Base-by-base conservation (phyloP, 83 land plant genomes). In the Isoetes engelmannii region DNA sequence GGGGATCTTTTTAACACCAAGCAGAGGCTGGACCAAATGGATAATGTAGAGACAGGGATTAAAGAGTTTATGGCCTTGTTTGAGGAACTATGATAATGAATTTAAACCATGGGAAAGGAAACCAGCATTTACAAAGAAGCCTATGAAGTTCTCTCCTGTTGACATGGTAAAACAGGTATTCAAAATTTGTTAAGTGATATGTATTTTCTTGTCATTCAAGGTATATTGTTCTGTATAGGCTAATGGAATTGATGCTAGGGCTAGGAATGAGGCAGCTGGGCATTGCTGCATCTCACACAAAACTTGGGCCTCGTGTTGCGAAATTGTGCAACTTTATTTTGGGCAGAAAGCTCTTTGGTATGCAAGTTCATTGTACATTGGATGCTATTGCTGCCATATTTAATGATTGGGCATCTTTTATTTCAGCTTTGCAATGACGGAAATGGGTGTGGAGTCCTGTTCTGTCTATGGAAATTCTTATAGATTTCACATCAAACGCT, bases 101-200 rank as follows among this genome's bases (percentile, higher is more conserved):
- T 89, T 89, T 65, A 87, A 86, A 67, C 87, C 86, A 44, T 89
- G 93, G 93, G 87, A 86, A 50, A 75, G 90, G 10, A 84, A 89
- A 74, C 86, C 82, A 77, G 82, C 71, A 70, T 76, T 89, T 43
- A 28, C 64, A 21, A 89, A 89, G 81, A 80, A 84, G 75, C 75
- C 48, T 5, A 42, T 48, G 17, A 84, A 82, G 63, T 86, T 86
- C 62, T 82, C 44, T 59, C 93, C 93, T 1, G 63, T 89, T 41
- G 90, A 89, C 68, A 82, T 86, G 84, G 93, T 89, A 75, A 6
- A 48, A 6, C 9, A 12, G 1, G 62, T 18, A 0, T 4, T 44
- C 3, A 7, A 47, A 2, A 64, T 9, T 60, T 0, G 1, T 60
- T 60, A n/a, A 19, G 63, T 19, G 63, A 10, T 0, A 60, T 21